A percentile compares a stretch with the other conserved stretches of the same genome.
phyloP scores from a whole-genome alignment of 2,329 filamentous ascomycete genomes.

The Alternaria sp. region DNA sequence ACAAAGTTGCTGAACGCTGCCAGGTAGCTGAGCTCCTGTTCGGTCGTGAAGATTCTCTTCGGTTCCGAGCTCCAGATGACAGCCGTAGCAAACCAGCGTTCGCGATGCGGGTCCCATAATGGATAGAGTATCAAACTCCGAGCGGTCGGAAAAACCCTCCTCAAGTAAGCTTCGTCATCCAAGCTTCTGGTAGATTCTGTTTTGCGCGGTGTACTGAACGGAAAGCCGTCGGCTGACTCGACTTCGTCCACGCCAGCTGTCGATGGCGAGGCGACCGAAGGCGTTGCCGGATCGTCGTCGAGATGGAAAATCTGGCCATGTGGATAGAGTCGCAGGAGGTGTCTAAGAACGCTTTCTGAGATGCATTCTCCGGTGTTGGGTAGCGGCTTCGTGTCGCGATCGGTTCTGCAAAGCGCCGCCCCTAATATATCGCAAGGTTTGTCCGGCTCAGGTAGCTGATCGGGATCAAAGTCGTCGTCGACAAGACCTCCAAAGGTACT shows the following conservation, averaged over 20 bases:
- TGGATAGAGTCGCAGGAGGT: conserved; percentile 42
- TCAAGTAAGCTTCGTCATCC: conserved; percentile 44
- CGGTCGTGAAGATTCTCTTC: conserved; percentile 46
- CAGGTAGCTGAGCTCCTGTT: conserved; percentile 47
- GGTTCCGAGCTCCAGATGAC: conserved; percentile 48
- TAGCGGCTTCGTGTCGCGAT: conserved; percentile 10
- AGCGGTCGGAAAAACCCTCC: conserved; percentile 44
- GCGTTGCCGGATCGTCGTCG: conserved; percentile 31
- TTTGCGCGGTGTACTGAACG: conserved; percentile 30
- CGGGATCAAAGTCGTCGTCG: conserved; percentile 43
- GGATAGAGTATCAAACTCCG: conserved; percentile 49
- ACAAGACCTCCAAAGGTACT: conserved; percentile 47
- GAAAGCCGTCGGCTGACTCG: conserved; percentile 30
- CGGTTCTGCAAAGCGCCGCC: conserved; percentile 29
- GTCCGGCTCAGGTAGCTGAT: conserved; percentile 39
- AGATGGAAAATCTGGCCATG: conserved; percentile 50
- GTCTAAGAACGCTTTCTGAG: conserved; percentile 40
- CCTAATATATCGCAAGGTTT: conserved; percentile 44
- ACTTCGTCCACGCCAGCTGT: conserved; percentile 11
- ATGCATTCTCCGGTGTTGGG: conserved; percentile 30
- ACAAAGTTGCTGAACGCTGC: conserved; percentile 48
- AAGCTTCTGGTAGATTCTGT: conserved; percentile 38
- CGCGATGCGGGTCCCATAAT: conserved; percentile 48
- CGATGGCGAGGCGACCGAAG: conserved; percentile 25
- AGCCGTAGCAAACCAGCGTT: conserved; percentile 48